Evolutionary conservation across 805 yeast genomes (phyloP), one percentile per base, ranked within the genome.

Genomic region (Teunomyces panamensis): DNA sequence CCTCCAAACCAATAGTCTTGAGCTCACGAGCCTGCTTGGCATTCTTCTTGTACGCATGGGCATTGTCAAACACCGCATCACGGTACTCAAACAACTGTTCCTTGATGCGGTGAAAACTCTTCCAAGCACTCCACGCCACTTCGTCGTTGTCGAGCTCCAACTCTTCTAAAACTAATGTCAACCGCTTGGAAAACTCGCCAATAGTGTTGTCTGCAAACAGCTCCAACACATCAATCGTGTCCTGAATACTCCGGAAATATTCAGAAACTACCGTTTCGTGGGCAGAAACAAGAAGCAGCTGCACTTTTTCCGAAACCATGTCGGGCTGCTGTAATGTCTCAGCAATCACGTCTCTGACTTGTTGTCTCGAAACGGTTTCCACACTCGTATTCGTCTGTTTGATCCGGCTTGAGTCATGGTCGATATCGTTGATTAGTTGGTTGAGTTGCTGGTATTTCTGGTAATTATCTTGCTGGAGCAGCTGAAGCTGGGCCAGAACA

Each of bases 201-300:
- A 85, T 74, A 27, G 87, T 74, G 5, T 81, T 77, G 46, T 85
- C 90, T 5, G 85, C 83, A 72, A 86, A 87, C 51, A 86, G 86
- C 62, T 86, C 91, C 59, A 83, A 77, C 0, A 84, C 75, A 52
- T 87, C 91, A 45, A 85, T 73, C 32, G 84, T 75, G 27, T 63
- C 64, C 48, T 73, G 78, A 17, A 67, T 54, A 3, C 56, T 60
- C 13, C 49, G 47, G 44, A 65, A 70, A 53, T 73, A 73, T 34
- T 58, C 50, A 9, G 52, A 57, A 36, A 69, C 50, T 9, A 73
- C 46, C 7, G 47, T 29, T 16, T 57, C 61, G 48, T 70, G 73
- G 8, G 53, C 57, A 3, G 56, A 60, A 42, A 58, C 60, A 32
- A 73, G 54, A 28, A 48, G 34, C 1, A 46, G 49, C 44, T 68